A percentile compares a stretch with the other conserved stretches of the same genome.
Conservation (phyloP, 768 basidiomycete species). For the Vishniacozyma victoriae region DNA sequence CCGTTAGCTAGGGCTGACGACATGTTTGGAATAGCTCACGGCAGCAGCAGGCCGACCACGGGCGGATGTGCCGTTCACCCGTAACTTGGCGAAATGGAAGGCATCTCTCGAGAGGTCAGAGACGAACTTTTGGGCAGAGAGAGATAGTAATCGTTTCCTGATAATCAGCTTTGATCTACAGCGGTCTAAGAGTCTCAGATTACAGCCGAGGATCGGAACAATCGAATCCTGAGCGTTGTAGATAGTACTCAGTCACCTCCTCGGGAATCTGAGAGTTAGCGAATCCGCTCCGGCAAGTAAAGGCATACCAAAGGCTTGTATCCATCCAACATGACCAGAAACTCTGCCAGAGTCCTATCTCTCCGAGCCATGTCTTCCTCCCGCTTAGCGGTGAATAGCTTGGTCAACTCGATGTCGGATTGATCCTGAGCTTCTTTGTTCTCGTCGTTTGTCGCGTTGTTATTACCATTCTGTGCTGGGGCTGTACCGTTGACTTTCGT, state of each 20-base stretch:
- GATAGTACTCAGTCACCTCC: constrained; percentile 95
- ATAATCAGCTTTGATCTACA: not conserved
- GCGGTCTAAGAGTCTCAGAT: constrained; percentile 8
- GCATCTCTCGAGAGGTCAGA: constrained; percentile 95
- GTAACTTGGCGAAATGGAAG: constrained; percentile 93
- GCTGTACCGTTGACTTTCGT: no score
- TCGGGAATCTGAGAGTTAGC: constrained; percentile 69
- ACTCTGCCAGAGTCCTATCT: constrained; percentile 85
- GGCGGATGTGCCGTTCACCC: constrained; percentile 60
- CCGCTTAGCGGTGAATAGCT: constrained; percentile 31
- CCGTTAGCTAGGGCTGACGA: not conserved
- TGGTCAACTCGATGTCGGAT: constrained; percentile 7
- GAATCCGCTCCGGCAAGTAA: not conserved
- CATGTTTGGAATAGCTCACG: constrained; percentile 53
- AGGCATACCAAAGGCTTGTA: constrained; percentile 81
- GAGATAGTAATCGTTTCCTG: constrained; percentile 87
- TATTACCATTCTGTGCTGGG: no score
- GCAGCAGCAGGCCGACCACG: constrained; percentile 46
- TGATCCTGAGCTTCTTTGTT: constrained; percentile 3
- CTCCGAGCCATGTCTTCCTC: constrained; percentile 58
- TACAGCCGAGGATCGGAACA: constrained; percentile 89
- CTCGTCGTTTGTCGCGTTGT: not conserved
- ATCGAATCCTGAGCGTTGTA: constrained; percentile 92
- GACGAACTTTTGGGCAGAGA: constrained; percentile 96
- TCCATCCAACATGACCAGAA: constrained; percentile 91